Percentiles rank a stretch among this genome's conserved stretches.
Conservation (phyloP, 257 asterid genomes). For the Verbena officinalis region DNA sequence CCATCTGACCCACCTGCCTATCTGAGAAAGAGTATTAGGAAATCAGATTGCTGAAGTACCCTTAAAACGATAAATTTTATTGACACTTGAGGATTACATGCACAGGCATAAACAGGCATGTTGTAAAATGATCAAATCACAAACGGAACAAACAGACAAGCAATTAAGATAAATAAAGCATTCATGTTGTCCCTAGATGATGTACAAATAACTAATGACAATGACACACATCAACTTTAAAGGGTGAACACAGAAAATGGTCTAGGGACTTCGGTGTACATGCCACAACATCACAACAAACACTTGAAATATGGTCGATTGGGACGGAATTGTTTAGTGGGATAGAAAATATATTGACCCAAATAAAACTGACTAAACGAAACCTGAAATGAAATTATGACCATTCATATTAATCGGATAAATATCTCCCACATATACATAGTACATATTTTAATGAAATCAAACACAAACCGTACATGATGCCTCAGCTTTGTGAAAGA, state of each 20-base stretch:
- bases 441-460: background rate
- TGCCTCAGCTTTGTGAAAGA: too few relatives aligned
- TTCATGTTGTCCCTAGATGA: background rate
- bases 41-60: slow-evolving; percentile 46
- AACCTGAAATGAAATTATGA: background rate
- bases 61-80: background rate
- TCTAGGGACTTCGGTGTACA: background rate
- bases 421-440: background rate
- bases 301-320: background rate
- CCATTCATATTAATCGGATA: background rate
- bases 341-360: background rate
- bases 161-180: background rate
- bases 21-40: slow-evolving; percentile 46
- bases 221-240: background rate
- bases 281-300: background rate
- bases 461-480: background rate
- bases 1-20: slow-evolving; percentile 61
- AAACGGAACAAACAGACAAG: background rate
- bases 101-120: slow-evolving; percentile 12
- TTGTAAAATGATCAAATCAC: slow-evolving; percentile 10
- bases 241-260: background rate
- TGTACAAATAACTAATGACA: background rate
- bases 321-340: too few relatives aligned
- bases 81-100: slow-evolving; percentile 23
- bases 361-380: background rate